phyloP scores from a whole-genome alignment of 228 moss, liverwort and hornwort genomes.

The Sphagnum magellanicum region DNA sequence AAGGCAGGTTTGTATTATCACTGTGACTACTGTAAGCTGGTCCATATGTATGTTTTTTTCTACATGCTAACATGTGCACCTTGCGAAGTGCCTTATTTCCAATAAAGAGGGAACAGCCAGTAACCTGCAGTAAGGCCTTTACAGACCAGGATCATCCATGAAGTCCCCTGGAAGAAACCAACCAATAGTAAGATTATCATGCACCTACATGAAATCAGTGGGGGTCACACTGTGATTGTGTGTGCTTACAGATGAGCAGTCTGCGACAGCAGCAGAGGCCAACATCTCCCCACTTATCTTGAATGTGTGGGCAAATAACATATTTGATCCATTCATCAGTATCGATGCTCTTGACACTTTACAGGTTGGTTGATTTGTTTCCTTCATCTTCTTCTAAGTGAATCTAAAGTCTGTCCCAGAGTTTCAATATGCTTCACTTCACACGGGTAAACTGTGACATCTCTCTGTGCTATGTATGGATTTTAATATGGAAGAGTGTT shows the following conservation, averaged over 20 bases:
- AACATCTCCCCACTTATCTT: slow-evolving; percentile 68
- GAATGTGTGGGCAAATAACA: slow-evolving; percentile 73
- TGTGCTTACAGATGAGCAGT: slow-evolving; percentile 46
- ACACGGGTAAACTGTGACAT: neutral
- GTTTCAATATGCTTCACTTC: neutral
- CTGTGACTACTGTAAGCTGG: neutral
- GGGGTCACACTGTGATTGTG: too few species aligned
- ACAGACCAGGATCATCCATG: too few species aligned
- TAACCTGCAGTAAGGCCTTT: too few species aligned
- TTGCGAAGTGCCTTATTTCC: too few species aligned
- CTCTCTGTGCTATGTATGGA: too few species aligned
- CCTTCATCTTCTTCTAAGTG: neutral
- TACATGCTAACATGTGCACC: neutral
- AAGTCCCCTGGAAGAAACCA: too few species aligned
- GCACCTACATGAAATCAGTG: too few species aligned
- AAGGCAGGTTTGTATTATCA: slow-evolving; percentile 48
- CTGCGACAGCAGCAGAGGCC: slow-evolving; percentile 63
- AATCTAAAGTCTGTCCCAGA: neutral
- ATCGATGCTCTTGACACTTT: slow-evolving; percentile 76
- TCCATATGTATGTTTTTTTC: neutral
- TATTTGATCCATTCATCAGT: slow-evolving; percentile 78
- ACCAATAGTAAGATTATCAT: too few species aligned
- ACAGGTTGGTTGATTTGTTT: slow-evolving; percentile 27
- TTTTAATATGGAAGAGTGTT: too few species aligned
- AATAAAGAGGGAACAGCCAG: too few species aligned